Evolutionary conservation across 305 asterid genomes (phyloP).

Genomic region (Fraxinus xanthoxyloides): DNA sequence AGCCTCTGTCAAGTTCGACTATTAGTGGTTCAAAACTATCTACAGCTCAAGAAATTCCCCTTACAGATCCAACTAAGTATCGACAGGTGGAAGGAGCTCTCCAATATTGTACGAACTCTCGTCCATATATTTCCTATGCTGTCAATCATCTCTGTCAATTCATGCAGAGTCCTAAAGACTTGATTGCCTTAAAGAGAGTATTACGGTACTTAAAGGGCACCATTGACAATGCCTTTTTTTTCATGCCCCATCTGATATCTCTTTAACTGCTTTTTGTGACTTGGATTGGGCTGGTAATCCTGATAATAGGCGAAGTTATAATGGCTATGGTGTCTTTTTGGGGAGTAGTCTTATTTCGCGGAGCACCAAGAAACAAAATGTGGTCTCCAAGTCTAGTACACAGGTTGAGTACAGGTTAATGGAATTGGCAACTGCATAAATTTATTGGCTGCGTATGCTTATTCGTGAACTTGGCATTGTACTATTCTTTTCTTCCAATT

Average conservation of each 20-base stretch:
- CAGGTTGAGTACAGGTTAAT: neutral
- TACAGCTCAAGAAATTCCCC: neutral
- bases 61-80: neutral
- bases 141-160: too few relatives aligned
- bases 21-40: neutral
- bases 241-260: neutral
- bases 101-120: neutral
- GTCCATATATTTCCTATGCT: neutral
- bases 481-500: neutral
- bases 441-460: neutral
- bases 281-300: neutral
- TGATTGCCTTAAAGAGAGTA: neutral
- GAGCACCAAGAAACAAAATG: neutral
- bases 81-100: too few relatives aligned
- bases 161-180: neutral
- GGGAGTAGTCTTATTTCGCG: neutral
- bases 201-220: neutral
- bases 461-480: neutral
- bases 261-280: neutral
- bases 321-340: neutral
- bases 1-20: neutral
- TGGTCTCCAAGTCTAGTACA: neutral
- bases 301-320: neutral
- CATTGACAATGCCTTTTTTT: neutral
- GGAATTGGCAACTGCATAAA: neutral